Base-by-base conservation (phyloP, 257 asterid genomes). In the Nicotiana otophora region DNA sequence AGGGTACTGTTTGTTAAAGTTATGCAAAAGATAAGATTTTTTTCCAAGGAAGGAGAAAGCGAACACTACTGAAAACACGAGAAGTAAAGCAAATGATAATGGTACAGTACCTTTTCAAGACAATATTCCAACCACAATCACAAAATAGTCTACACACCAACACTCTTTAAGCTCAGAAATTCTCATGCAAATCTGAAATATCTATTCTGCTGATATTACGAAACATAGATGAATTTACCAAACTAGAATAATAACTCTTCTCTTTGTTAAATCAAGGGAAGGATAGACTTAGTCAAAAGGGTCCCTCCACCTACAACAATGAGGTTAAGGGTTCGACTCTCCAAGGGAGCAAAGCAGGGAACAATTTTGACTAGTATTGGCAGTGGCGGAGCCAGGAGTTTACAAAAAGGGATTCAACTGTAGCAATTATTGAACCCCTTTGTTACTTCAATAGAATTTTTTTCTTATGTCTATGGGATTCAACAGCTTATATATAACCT, bases 1-100 rank as follows among this genome's bases (percentile, higher is more conserved):
- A 74, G 26, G 88, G 89, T 81, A 72, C 79, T 72, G 79, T 12
- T 72, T 23, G 20, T 46, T 58, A 72, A 72, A 46, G 36, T 12
- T 72, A 72, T 46, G 78, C 78, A 46, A 46, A 46, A 72, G 11
- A 23, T 72, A 23, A 72, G 61, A 46, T 6, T 72, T 10, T 42
- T 72, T 72, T 6, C 60, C 3, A 72, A 72, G 33, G 33, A 39
- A 69, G 60, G 78, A 23, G 60, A 72, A 46, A 46, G 39, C 46
- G 60, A 46, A 72, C 51, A 67, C 53, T 72, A 23, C 36, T 46
- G 78, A 72, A 72, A 72, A 42, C 60, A 72, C 46, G 60, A 46
- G 23, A 72, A 11, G 46, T 10, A 12, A 46, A 12, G 79, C 12
- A 72, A 72, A 34, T 46, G 61, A 72, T 20, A 48, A 72, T 42